Conservation (phyloP, 495 filamentous ascomycete species). For the Lophiostoma macrostomum region DNA sequence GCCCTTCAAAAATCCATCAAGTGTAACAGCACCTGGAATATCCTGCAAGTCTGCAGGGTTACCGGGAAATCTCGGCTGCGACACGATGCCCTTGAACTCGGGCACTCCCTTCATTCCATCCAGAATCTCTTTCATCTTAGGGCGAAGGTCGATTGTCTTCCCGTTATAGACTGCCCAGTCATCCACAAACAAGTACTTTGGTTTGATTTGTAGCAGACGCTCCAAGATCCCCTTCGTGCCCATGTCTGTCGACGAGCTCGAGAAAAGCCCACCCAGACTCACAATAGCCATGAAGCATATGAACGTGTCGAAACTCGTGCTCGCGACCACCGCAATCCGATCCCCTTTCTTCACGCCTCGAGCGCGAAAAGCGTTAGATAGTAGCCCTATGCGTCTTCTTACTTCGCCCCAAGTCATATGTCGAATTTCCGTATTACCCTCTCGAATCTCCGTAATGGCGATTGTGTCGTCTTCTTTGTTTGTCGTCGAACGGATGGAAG, state of each 20-base stretch:
- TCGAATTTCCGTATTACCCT: conserved; percentile 57
- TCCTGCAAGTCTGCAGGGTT: conserved; percentile 55
- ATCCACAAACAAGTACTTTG: conserved; percentile 72
- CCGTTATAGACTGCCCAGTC: conserved; percentile 77
- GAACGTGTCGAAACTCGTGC: conserved; percentile 71
- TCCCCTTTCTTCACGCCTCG: conserved; percentile 66
- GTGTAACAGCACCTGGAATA: conserved; percentile 54
- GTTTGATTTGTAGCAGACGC: conserved; percentile 67
- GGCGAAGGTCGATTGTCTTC: conserved; percentile 64
- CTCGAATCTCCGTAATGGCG: conserved; percentile 68
- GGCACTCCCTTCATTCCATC: conserved; percentile 54
- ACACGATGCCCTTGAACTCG: conserved; percentile 63
- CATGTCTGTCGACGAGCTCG: conserved; percentile 73
- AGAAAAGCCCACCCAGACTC: conserved; percentile 68
- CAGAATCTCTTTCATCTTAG: conserved; percentile 67
- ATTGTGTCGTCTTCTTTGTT: conserved; percentile 69
- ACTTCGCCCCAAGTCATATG: conserved; percentile 64
- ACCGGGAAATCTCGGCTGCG: conserved; percentile 59
- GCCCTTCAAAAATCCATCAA: conserved; percentile 51
- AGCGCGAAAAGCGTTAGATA: conserved; percentile 61
- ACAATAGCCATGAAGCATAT: conserved; percentile 61
- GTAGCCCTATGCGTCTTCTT: conserved; percentile 50
- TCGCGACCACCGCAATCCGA: conserved; percentile 65
- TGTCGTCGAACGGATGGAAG: conserved; percentile 40
- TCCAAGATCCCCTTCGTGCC: conserved; percentile 73